Evolutionary conservation across 495 filamentous ascomycete species (phyloP).

Genomic region (Penicillium paradoxum): DNA sequence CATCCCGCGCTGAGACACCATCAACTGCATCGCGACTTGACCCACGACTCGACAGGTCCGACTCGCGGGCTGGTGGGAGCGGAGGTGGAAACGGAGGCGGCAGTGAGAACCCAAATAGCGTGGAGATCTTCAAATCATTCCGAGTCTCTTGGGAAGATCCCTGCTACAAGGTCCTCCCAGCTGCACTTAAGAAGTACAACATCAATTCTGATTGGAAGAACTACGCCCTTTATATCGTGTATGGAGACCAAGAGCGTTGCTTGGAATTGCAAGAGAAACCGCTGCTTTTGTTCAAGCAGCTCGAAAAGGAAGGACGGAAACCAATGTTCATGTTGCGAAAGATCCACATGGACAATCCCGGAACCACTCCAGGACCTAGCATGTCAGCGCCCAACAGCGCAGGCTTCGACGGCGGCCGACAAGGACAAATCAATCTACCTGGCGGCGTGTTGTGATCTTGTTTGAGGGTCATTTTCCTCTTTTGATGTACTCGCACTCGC

Average conservation of each 20-base stretch:
- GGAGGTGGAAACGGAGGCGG: slow-evolving; percentile 2
- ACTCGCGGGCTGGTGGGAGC: slow-evolving; percentile 43
- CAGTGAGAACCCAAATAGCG: slow-evolving; percentile 40
- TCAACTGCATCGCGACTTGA: slow-evolving; percentile 16
- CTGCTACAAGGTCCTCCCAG: slow-evolving; percentile 93
- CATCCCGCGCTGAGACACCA: slow-evolving; percentile 34
- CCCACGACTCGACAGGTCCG: slow-evolving; percentile 35
- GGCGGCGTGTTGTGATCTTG: slow-evolving; percentile 39
- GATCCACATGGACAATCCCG: slow-evolving; percentile 31
- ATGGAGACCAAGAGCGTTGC: slow-evolving; percentile 94
- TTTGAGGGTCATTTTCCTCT: not conserved
- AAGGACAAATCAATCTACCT: slow-evolving; percentile 40
- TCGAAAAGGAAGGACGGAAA: slow-evolving; percentile 93
- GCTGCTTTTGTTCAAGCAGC: slow-evolving; percentile 91
- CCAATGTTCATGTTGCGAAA: slow-evolving; percentile 98
- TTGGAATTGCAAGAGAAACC: slow-evolving; percentile 88
- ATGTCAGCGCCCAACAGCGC: slow-evolving; percentile 37
- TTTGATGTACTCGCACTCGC: slow-evolving; percentile 14
- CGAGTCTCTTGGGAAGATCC: slow-evolving; percentile 96
- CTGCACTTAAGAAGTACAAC: slow-evolving; percentile 94
- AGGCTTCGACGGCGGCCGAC: slow-evolving; percentile 35
- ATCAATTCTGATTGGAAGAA: slow-evolving; percentile 96
- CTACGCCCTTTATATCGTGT: slow-evolving; percentile 96
- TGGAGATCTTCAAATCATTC: slow-evolving; percentile 98
- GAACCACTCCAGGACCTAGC: slow-evolving; percentile 15